These are phyloP conservation scores for Viridothelium virens DNA, from an alignment of 495 filamentous ascomycete species.

Conservation along the genomic window DNA sequence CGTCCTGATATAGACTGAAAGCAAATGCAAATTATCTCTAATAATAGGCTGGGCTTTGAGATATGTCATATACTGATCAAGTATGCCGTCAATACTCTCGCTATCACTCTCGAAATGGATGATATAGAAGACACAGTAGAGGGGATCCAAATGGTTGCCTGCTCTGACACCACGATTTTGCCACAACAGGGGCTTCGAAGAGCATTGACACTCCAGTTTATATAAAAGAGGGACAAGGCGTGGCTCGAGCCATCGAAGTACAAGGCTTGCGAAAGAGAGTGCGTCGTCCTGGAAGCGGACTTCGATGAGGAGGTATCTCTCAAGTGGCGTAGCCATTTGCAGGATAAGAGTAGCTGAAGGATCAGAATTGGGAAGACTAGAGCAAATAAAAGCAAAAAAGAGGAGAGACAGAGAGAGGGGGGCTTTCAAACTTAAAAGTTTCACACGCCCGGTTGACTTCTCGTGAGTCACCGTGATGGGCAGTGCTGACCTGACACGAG, in stretches of 20 bases:
- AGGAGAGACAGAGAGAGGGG: background rate
- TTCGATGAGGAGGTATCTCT: background rate
- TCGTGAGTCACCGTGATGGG: background rate
- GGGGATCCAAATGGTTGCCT: background rate
- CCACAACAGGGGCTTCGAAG: constrained; percentile 1
- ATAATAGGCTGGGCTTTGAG: background rate
- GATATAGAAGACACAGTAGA: background rate
- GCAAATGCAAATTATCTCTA: background rate
- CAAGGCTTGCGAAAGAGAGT: background rate
- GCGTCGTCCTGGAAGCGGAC: background rate
- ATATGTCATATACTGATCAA: background rate
- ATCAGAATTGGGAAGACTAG: background rate
- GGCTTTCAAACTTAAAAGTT: too few species aligned
- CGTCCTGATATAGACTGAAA: background rate
- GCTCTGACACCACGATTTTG: background rate
- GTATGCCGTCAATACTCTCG: background rate
- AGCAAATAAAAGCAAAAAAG: background rate
- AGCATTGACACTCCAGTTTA: background rate
- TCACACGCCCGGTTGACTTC: background rate
- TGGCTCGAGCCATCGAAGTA: constrained; percentile 5
- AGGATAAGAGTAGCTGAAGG: background rate
- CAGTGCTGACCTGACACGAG: background rate
- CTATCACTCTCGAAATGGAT: background rate
- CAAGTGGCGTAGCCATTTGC: background rate
- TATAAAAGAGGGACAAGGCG: background rate